Evolutionary conservation across 805 yeast species (phyloP).

Genomic region (Candida ficus): DNA sequence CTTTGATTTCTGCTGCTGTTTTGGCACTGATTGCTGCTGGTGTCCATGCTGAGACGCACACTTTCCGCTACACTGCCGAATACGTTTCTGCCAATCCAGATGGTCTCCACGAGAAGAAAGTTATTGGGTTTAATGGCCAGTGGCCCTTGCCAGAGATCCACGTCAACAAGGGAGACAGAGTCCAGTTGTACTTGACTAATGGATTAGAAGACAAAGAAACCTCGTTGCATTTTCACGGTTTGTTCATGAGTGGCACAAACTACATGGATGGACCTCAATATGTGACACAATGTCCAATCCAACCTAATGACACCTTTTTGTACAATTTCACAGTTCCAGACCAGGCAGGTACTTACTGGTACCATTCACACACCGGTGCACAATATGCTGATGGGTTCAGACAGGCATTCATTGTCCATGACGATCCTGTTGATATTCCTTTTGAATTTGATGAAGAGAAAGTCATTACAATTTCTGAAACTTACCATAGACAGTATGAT

Average conservation of each 20-base stretch:
- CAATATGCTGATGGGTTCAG: constrained; percentile 79
- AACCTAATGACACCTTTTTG: constrained; percentile 58
- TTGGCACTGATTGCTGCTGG: constrained; percentile 2
- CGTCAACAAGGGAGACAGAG: constrained; percentile 58
- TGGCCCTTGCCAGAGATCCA: constrained; percentile 75
- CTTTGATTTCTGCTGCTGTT: neutral
- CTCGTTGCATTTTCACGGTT: constrained; percentile 75
- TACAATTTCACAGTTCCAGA: constrained; percentile 66
- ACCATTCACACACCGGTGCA: constrained; percentile 72
- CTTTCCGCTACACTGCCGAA: constrained; percentile 49
- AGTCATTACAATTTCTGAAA: constrained; percentile 52
- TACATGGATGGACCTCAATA: constrained; percentile 77
- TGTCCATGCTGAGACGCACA: constrained; percentile 37
- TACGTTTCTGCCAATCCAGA: constrained; percentile 68
- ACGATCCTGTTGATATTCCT: constrained; percentile 35
- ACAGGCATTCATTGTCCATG: constrained; percentile 63
- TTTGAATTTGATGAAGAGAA: constrained; percentile 62
- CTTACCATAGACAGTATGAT: constrained; percentile 53
- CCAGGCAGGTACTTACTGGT: constrained; percentile 81
- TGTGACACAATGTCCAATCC: constrained; percentile 78
- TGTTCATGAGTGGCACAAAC: constrained; percentile 56
- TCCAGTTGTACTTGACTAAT: constrained; percentile 55
- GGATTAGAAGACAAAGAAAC: constrained; percentile 50
- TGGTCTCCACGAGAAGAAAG: constrained; percentile 47
- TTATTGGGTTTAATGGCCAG: constrained; percentile 61